Percentiles rank a stretch among this genome's conserved stretches.
Conservation (phyloP, 2,329 filamentous ascomycete species). For the Verticillium albo-atrum region DNA sequence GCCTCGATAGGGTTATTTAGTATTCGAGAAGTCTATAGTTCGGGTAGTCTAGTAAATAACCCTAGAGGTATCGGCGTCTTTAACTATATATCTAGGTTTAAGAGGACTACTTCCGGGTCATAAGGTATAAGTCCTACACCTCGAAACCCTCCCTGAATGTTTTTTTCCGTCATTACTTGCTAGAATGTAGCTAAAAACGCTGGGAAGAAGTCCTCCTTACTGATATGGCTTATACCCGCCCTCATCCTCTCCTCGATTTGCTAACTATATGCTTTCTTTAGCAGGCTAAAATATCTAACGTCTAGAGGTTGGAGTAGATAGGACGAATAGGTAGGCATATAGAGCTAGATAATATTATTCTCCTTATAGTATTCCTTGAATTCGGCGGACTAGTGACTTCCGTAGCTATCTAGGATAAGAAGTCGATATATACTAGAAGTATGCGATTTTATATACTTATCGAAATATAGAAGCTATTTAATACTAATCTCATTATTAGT, state of each 20-base stretch:
- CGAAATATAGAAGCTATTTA: constrained; percentile 28
- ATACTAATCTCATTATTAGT: constrained; percentile 27
- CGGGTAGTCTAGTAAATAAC: too few relatives aligned
- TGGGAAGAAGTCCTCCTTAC: constrained; percentile 3
- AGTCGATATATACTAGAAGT: constrained; percentile 17
- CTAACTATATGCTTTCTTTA: constrained; percentile 25
- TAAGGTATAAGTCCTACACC: constrained; percentile 4
- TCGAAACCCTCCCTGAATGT: constrained; percentile 5
- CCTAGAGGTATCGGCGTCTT: too few relatives aligned
- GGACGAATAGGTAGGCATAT: constrained; percentile 27
- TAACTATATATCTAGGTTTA: background rate
- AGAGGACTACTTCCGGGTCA: constrained; percentile 1
- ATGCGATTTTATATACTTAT: constrained; percentile 19
- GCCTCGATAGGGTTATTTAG: background rate
- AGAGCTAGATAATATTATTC: constrained; percentile 31
- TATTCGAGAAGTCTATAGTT: background rate
- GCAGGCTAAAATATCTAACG: constrained; percentile 26
- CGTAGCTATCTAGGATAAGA: constrained; percentile 30
- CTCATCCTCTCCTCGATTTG: constrained; percentile 18
- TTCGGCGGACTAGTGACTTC: constrained; percentile 24
- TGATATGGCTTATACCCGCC: too few relatives aligned
- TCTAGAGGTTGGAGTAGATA: constrained; percentile 33
- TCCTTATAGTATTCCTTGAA: constrained; percentile 28
- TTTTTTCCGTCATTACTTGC: constrained; percentile 3
- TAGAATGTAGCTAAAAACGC: constrained; percentile 1